Conservation (phyloP, 2,329 filamentous ascomycete genomes). For the Dothideomycetes sp. region DNA sequence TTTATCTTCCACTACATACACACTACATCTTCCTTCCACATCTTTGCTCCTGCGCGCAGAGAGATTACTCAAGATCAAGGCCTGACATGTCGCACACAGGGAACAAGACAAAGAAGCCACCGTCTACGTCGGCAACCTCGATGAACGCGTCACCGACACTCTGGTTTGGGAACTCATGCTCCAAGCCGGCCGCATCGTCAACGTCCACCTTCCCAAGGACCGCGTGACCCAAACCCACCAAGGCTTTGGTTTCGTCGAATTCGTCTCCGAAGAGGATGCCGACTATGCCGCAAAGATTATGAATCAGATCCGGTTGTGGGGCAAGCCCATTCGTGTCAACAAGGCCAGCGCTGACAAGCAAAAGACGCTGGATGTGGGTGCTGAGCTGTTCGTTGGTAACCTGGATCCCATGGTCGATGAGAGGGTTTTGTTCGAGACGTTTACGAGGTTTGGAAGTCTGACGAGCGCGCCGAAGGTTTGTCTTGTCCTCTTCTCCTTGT, state of each 20-base stretch:
- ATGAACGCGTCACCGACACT: slow-evolving; percentile 85
- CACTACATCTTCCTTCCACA: background rate
- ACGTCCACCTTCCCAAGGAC: slow-evolving; percentile 96
- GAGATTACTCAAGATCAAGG: background rate
- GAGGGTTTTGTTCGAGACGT: slow-evolving; percentile 91
- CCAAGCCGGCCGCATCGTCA: slow-evolving; percentile 92
- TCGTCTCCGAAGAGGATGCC: slow-evolving; percentile 87
- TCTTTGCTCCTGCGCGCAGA: background rate
- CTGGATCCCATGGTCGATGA: slow-evolving; percentile 91
- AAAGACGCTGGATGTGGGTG: slow-evolving; percentile 88
- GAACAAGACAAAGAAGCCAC: slow-evolving; percentile 98
- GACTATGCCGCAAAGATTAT: slow-evolving; percentile 95
- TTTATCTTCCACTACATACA: background rate
- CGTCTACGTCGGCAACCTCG: slow-evolving; percentile 95
- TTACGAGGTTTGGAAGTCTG: slow-evolving; percentile 81
- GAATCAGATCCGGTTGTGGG: slow-evolving; percentile 88
- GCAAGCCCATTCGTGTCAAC: slow-evolving; percentile 93
- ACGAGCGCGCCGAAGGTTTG: slow-evolving; percentile 74
- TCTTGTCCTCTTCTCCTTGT: background rate
- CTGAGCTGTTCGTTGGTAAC: slow-evolving; percentile 94
- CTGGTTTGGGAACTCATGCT: slow-evolving; percentile 95
- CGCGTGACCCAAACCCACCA: slow-evolving; percentile 94
- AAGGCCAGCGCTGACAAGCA: slow-evolving; percentile 92
- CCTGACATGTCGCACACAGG: slow-evolving; percentile 40
- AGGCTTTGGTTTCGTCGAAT: slow-evolving; percentile 98